These are phyloP conservation scores for Serendipita vermifera DNA, from an alignment of 768 basidiomycete genomes.

Conservation along the genomic window DNA sequence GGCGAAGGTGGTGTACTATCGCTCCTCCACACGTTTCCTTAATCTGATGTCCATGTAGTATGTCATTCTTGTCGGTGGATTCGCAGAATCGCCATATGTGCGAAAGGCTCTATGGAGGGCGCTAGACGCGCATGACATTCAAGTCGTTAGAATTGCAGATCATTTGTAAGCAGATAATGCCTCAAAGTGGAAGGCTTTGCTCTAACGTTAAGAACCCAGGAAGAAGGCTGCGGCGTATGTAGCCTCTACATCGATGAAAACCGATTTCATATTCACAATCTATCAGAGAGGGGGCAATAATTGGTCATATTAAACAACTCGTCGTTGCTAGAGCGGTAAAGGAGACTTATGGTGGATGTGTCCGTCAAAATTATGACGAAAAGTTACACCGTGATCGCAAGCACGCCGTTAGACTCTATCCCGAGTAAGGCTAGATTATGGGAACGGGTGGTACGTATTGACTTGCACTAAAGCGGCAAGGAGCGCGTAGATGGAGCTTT, in stretches of 20 bases:
- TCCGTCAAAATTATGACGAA: too few species aligned
- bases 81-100: conserved; percentile 9
- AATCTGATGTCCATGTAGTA: neutral
- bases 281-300: neutral
- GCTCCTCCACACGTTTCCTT: neutral
- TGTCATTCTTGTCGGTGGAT: conserved; percentile 10
- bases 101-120: neutral
- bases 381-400: too few species aligned
- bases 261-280: neutral
- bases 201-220: neutral
- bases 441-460: too few species aligned
- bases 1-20: neutral
- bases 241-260: too few species aligned
- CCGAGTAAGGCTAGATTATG: too few species aligned
- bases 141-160: conserved; percentile 6
- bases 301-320: neutral
- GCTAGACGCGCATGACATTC: neutral
- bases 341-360: too few species aligned
- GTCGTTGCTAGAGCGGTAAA: neutral
- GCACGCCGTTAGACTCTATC: too few species aligned
- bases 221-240: conserved; percentile 5
- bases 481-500: too few species aligned
- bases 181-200: neutral
- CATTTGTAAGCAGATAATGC: neutral
- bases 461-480: too few species aligned